Evolutionary conservation across 345 rosid genomes (phyloP), one percentile per base, ranked within the genome.

Genomic region (Pistacia vera): DNA sequence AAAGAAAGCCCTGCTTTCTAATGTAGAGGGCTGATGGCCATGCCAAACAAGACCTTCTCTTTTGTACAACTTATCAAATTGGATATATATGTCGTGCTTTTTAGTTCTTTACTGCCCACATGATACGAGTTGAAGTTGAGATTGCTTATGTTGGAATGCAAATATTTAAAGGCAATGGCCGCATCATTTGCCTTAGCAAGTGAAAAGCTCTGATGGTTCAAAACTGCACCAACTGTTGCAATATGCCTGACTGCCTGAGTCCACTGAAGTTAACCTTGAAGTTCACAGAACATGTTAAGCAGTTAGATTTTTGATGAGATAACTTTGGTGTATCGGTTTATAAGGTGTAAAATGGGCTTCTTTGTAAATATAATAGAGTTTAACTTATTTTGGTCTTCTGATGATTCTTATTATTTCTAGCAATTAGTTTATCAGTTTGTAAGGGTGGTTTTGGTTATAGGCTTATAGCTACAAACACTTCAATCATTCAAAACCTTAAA

Each of bases 1-100:
- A 8, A 94, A 86, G 79, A 81, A 78, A 72, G 86, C 71, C 48
- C 33, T n/a, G 62, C 73, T 71, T 59, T 67, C 82, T 14, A 49
- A 65, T 49, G 61, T 22, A 60, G 65, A 73, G 18, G 68, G 60
- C 17, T 52, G 74, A 49, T 28, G 51, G 3, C 16, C 38, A 17
- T 30, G 33, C 33, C 33, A 30, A 30, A 30, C 33, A 30, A 30
- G 33, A 30, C 33, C 33, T 30, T 30, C 33, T 30, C 33, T 30
- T 30, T 30, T 30, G 33, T 30, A 30, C 33, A 30, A 30, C 33
- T 30, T 30, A 30, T 30, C 33, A 30, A 30, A 30, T 30, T 61
- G 46, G 38, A 28, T 13, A 30, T 2, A 17, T 14, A 17, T 25
- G 25, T 2, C 25, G 2, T 25, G 41, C 41, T 52, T 62, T 33